Conservation (phyloP, 768 basidiomycete genomes). For the Galerina marginata region DNA sequence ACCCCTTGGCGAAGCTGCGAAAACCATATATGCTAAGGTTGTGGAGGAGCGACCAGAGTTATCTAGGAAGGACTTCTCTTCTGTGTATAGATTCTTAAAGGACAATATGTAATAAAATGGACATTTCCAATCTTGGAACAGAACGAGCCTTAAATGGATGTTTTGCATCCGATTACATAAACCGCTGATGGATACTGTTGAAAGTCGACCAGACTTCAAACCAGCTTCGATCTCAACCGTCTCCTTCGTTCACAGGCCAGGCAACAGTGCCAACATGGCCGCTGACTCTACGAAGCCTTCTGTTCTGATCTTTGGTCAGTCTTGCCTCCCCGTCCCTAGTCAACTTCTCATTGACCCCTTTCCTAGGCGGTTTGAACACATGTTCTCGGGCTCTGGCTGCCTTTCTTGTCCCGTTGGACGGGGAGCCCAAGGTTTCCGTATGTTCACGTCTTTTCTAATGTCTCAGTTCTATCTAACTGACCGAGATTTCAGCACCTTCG, state of each 20-base stretch:
- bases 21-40: conserved; percentile 63
- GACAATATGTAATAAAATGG: conserved; percentile 19
- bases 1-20: conserved; percentile 71
- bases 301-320: conserved; percentile 79
- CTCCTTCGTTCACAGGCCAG: conserved; percentile 5
- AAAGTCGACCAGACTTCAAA: not conserved
- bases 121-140: conserved; percentile 14
- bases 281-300: conserved; percentile 51
- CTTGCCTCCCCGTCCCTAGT: not conserved
- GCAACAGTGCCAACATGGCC: conserved; percentile 34
- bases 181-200: conserved; percentile 15
- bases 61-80: conserved; percentile 78
- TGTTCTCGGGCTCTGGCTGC: conserved; percentile 75
- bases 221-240: conserved; percentile 1
- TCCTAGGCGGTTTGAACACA: conserved; percentile 80
- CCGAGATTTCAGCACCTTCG: conserved; percentile 25
- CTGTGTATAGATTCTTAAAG: conserved; percentile 72
- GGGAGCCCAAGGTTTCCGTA: conserved; percentile 76
- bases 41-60: conserved; percentile 62
- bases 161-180: conserved; percentile 20
- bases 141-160: conserved; percentile 17
- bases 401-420: conserved; percentile 68
- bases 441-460: conserved; percentile 28
- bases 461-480: not conserved
- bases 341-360: conserved; percentile 15